Evolutionary conservation across 345 rosid genomes (phyloP), one percentile per base, ranked within the genome.

Genomic region (Eucalyptus dawsonii): DNA sequence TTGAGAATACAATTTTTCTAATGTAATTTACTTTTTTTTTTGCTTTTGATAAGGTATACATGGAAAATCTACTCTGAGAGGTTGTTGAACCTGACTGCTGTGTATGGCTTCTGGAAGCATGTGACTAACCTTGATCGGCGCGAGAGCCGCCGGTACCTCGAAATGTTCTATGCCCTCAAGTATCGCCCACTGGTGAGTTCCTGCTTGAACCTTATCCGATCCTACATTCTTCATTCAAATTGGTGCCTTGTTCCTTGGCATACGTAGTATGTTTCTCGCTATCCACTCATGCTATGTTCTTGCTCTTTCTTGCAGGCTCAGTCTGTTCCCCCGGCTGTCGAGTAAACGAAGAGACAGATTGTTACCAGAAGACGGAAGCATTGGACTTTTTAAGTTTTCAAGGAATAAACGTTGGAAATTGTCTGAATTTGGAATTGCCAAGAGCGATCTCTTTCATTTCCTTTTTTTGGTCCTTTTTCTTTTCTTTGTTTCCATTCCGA

Each of bases 91-190:
- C 92, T 97, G 87, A 97, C 99, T 3, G 98, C 96, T 83, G 99
- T 97, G 13, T 96, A 97, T 42, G 99, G 99, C 13, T 97, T 97
- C 94, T 97, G 98, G 99, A 97, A 97, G 72, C 98, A 96, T 53
- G 99, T 97, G 4, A 95, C 99, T 0, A 97, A 97, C 87, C 98
- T 97, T 44, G 98, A 97, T 87, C 96, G 94, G 13, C 99, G 89
- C 0, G 99, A 97, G 95, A 96, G 97, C 94, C 93, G 96, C 7
- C 96, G 99, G 29, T 97, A 97, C 94, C 93, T 97, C 5, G 99
- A 97, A 91, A 97, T 97, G 99, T 97, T 97, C 86, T 95, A 94
- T 21, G 98, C 99, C 31, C 93, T 97, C 42, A 97, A 97, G 91
- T 97, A 95, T 91, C 94, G 95, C 13, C 96, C 94, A 89, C 89